Evolutionary conservation across 2,329 filamentous ascomycete genomes (phyloP).

Genomic region (Sarocladiaceae sp.): DNA sequence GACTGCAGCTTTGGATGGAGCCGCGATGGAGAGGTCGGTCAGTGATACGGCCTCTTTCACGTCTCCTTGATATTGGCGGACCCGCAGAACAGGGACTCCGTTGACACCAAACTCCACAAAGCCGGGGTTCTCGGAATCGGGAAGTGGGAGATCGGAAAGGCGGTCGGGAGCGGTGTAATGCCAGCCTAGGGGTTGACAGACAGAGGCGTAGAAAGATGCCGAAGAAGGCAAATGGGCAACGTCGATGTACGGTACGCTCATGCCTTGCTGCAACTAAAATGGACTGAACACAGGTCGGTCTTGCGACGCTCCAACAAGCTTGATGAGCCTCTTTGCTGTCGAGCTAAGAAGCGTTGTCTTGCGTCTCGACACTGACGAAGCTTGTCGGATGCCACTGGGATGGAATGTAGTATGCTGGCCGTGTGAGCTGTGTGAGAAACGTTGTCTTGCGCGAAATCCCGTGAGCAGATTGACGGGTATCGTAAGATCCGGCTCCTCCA

Average conservation of each 20-base stretch:
- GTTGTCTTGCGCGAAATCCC: no score
- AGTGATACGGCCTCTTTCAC: background rate
- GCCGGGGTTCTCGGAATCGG: background rate
- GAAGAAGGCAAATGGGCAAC: conserved; percentile 75
- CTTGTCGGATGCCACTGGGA: no score
- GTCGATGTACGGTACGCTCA: conserved; percentile 43
- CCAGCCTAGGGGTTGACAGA: conserved; percentile 72
- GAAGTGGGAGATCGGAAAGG: background rate
- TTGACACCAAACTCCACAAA: conserved; percentile 5
- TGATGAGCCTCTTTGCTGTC: no score
- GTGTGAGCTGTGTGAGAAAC: no score
- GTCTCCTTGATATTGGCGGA: background rate
- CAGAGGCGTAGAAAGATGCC: conserved; percentile 75
- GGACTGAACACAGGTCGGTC: no score
- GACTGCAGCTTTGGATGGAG: conserved; percentile 3
- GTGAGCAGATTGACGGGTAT: no score
- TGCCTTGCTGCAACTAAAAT: conserved; percentile 1
- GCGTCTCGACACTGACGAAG: no score
- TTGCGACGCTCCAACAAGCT: no score
- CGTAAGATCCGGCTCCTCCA: no score
- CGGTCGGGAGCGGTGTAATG: conserved; percentile 39
- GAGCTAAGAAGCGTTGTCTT: no score
- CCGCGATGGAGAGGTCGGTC: conserved; percentile 1
- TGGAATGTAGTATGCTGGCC: no score
- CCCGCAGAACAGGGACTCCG: conserved; percentile 6